These are phyloP conservation scores for Potentilla sterilis DNA, from an alignment of 306 rosid species.

Conservation along the genomic window DNA sequence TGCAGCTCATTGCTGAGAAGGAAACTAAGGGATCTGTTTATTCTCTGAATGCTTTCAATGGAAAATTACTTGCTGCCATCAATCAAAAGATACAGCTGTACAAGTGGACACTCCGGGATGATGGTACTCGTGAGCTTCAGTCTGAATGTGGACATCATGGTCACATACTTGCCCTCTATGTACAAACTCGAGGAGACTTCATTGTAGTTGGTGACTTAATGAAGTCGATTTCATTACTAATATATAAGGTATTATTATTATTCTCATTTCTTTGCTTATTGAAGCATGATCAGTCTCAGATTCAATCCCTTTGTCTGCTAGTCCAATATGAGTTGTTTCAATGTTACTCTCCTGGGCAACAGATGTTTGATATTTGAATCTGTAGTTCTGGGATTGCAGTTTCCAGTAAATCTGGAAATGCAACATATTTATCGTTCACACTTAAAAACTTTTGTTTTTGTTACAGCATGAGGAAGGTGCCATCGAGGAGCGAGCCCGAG, in stretches of 20 bases:
- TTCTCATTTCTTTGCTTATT: not conserved
- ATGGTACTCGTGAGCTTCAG: slow-evolving; percentile 86
- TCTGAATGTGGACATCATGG: slow-evolving; percentile 99
- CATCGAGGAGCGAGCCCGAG: slow-evolving; percentile 96
- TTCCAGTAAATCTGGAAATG: not conserved
- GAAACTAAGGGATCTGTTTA: slow-evolving; percentile 98
- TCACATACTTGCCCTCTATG: slow-evolving; percentile 94
- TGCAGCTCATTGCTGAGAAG: slow-evolving; percentile 92
- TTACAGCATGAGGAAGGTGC: slow-evolving; percentile 97
- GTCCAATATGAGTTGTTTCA: not conserved
- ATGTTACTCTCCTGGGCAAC: not conserved
- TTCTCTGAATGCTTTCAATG: slow-evolving; percentile 87
- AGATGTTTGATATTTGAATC: not conserved
- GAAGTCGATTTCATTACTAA: slow-evolving; percentile 90
- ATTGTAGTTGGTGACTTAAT: slow-evolving; percentile 95
- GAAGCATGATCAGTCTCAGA: not conserved
- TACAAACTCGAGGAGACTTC: slow-evolving; percentile 97
- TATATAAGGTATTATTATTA: slow-evolving; percentile 71
- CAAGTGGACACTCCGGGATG: slow-evolving; percentile 98
- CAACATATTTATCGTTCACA: not conserved
- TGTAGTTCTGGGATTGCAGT: not conserved
- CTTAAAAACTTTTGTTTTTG: not conserved
- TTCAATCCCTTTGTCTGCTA: not conserved
- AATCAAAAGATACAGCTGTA: slow-evolving; percentile 97
- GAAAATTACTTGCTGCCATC: slow-evolving; percentile 93